These are phyloP conservation scores for Anthoceros angustus DNA, from an alignment of 225 moss, liverwort and hornwort genomes.

Conservation along the genomic window DNA sequence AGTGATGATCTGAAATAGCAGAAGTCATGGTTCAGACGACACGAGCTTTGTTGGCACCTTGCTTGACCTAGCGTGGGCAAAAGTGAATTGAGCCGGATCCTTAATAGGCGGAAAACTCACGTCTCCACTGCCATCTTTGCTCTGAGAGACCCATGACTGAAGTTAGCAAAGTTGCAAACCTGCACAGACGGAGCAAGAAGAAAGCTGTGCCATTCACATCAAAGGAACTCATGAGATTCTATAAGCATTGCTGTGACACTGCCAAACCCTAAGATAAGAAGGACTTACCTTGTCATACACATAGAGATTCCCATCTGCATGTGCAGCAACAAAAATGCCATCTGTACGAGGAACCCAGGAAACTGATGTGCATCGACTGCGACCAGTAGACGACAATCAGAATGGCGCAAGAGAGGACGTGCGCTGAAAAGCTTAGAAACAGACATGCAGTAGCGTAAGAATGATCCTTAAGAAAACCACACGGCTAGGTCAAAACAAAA, in stretches of 20 bases:
- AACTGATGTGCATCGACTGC: constrained; percentile 79
- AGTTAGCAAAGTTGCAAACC: not conserved
- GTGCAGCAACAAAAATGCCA: constrained; percentile 66
- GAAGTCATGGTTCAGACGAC: not conserved
- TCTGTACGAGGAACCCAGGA: constrained; percentile 74
- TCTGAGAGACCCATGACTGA: constrained; percentile 25
- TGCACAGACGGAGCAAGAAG: constrained; percentile 3
- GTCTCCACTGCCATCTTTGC: constrained; percentile 95
- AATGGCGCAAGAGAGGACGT: not conserved
- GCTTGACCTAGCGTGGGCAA: constrained; percentile 93
- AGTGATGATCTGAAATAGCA: not conserved
- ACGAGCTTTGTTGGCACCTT: constrained; percentile 31
- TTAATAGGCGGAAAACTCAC: constrained; percentile 86
- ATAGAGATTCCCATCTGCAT: constrained; percentile 90
- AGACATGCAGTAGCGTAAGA: not conserved
- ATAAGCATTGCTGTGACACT: no score
- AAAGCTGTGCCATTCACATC: not conserved
- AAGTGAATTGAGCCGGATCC: constrained; percentile 68
- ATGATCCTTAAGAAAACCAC: not conserved
- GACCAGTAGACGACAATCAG: constrained; percentile 4
- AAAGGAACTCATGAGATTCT: no score
- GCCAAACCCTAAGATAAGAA: not conserved
- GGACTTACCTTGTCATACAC: constrained; percentile 78
- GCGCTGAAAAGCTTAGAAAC: not conserved
- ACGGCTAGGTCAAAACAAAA: no score